A percentile compares a stretch with the other conserved stretches of the same genome.
These are phyloP conservation scores for Xylaria hypoxylon DNA, from an alignment of 2,329 filamentous ascomycete species.

Conservation along the genomic window DNA sequence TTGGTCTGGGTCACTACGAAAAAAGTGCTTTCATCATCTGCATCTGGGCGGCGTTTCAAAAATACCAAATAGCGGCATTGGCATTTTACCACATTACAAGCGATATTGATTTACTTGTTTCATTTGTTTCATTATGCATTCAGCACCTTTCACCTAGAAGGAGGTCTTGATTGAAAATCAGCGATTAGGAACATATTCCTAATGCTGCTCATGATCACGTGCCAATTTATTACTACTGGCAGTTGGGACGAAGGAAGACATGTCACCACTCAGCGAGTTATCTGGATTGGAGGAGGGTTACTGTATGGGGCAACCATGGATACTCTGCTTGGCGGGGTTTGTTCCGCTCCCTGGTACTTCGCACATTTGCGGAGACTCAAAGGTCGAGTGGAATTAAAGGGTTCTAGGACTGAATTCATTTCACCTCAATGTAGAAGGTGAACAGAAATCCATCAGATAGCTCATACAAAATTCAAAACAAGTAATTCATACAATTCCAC, in stretches of 20 bases:
- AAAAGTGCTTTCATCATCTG: conserved; percentile 50
- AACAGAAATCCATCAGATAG: conserved; percentile 29
- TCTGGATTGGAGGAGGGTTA: conserved; percentile 40
- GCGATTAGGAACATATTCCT: conserved; percentile 25
- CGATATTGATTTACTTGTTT: conserved; percentile 44
- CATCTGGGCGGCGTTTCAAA: conserved; percentile 54
- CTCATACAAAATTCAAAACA: conserved; percentile 33
- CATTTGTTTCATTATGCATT: conserved; percentile 39
- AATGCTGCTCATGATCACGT: conserved; percentile 38
- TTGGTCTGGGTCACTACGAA: conserved; percentile 40
- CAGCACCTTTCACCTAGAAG: conserved; percentile 21
- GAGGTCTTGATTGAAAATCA: conserved; percentile 19
- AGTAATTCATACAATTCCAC: conserved; percentile 27
- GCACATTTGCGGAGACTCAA: conserved; percentile 40
- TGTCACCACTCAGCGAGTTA: conserved; percentile 49
- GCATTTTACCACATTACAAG: conserved; percentile 49
- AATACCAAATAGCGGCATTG: conserved; percentile 51
- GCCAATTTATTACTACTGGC: conserved; percentile 26
- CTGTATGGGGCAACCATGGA: conserved; percentile 46
- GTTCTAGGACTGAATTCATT: conserved; percentile 25
- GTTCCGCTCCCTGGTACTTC: conserved; percentile 49
- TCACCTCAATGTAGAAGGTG: conserved; percentile 35
- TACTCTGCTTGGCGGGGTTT: conserved; percentile 35
- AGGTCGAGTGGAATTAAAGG: conserved; percentile 47
- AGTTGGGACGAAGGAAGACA: conserved; percentile 32